These are phyloP conservation scores for Lipomyces chichibuensis DNA, from an alignment of 805 yeast species.

Conservation along the genomic window DNA sequence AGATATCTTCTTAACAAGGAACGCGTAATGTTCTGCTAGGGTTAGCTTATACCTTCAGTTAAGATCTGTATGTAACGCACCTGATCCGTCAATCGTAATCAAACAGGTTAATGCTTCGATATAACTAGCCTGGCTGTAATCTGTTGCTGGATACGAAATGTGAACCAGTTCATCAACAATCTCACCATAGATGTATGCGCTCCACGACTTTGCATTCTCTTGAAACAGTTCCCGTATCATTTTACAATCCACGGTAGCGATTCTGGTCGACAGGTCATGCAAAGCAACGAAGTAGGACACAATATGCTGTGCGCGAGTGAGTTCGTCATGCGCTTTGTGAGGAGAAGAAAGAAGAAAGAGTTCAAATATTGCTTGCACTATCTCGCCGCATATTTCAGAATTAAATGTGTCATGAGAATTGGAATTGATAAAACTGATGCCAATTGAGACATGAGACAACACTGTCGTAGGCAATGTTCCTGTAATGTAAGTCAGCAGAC, in stretches of 20 bases:
- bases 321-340: neutral
- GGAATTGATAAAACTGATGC: neutral
- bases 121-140: neutral
- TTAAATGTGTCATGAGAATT: neutral
- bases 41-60: neutral
- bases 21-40: neutral
- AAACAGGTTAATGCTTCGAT: slow-evolving; percentile 11
- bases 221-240: slow-evolving; percentile 1
- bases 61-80: neutral
- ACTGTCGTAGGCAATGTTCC: neutral
- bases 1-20: slow-evolving; percentile 9
- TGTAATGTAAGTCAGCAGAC: neutral
- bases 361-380: slow-evolving; percentile 13
- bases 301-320: neutral
- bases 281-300: slow-evolving; percentile 3
- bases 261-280: neutral
- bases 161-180: neutral
- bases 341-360: slow-evolving; percentile 2
- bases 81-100: neutral
- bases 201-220: slow-evolving; percentile 6
- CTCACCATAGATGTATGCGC: neutral
- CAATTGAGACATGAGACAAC: neutral
- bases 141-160: neutral
- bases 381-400: neutral
- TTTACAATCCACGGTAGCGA: neutral